Base-by-base conservation (phyloP, 108 stramenopile species). In the Pseudonitzschia multiseries region DNA sequence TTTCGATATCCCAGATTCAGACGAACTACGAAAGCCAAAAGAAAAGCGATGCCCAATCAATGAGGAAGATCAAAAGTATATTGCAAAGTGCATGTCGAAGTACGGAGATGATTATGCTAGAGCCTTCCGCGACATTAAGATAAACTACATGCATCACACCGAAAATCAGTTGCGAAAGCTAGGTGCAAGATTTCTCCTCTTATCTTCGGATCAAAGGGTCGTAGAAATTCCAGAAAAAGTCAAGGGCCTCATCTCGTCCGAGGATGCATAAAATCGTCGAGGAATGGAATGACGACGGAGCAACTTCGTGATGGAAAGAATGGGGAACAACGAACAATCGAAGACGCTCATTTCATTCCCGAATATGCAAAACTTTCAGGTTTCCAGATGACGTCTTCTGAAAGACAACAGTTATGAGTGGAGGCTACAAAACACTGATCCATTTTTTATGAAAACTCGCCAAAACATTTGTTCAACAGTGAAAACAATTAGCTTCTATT, bases 1-100 rank as follows among this genome's bases (percentile, higher is more conserved):
- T 31, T 94, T 89, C 79, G 93, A 94, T 67, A 81, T 94, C 75
- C 90, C 93, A 20, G 81, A 90, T 69, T 91, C 90, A 22, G 87
- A 91, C 70, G 71, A 68, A 13, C 63, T 84, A 57, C 70, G 60
- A 51, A 43, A 67, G 42, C 50, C 54, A 57, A 69, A 75, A 65
- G 80, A 83, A 48, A 50, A 71, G 24, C 71, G 71, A 21, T 66
- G 86, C 14, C 89, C 90, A 14, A 78, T 92, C 42, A 73, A 65
- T 15, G 71, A 78, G 33, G 87, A 86, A 14, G 89, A 94, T 71
- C 90, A 94, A 76, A 82, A 80, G 50, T 94, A 91, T 66, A 90
- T 94, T 65, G 73, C 68, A 14, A 87, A 84, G 67, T 87, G 87
- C 71, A 75, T 94, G 74, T 74, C 74, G 13, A 90, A 90, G 53